phyloP scores from a whole-genome alignment of 108 stramenopile species.

The Nitzschia palea region DNA sequence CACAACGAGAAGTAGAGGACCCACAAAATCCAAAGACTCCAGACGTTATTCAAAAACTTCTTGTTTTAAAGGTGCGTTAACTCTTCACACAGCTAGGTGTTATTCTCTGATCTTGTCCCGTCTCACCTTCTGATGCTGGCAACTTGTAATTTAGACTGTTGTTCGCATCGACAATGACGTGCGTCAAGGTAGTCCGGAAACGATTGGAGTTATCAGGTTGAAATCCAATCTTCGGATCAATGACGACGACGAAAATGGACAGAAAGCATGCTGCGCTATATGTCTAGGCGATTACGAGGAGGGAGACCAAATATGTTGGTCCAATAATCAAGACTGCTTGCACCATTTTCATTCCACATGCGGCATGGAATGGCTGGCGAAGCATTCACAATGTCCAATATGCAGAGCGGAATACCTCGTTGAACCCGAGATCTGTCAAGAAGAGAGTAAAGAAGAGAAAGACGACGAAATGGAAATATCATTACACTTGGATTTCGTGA shows the following conservation, averaged over 20 bases:
- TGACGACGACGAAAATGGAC: too few species aligned
- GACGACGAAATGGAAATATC: too few species aligned
- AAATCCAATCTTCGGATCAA: neutral
- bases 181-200: too few species aligned
- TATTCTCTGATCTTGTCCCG: too few species aligned
- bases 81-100: too few species aligned
- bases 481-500: too few species aligned
- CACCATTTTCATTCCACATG: slow-evolving; percentile 50
- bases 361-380: slow-evolving; percentile 37
- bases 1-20: too few species aligned
- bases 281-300: slow-evolving; percentile 33
- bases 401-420: slow-evolving; percentile 36
- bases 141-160: neutral
- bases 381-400: slow-evolving; percentile 41
- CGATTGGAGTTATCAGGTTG: neutral
- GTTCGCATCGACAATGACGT: neutral
- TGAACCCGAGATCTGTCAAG: neutral
- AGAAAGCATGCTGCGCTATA: slow-evolving; percentile 28
- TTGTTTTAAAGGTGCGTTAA: slow-evolving; percentile 2
- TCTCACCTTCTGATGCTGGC: too few species aligned
- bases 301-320: slow-evolving; percentile 39
- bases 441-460: neutral
- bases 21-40: neutral
- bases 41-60: neutral
- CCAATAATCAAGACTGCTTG: slow-evolving; percentile 29